Evolutionary conservation across 176 grass and related monocot genomes (phyloP).

Genomic region (Poa annua): DNA sequence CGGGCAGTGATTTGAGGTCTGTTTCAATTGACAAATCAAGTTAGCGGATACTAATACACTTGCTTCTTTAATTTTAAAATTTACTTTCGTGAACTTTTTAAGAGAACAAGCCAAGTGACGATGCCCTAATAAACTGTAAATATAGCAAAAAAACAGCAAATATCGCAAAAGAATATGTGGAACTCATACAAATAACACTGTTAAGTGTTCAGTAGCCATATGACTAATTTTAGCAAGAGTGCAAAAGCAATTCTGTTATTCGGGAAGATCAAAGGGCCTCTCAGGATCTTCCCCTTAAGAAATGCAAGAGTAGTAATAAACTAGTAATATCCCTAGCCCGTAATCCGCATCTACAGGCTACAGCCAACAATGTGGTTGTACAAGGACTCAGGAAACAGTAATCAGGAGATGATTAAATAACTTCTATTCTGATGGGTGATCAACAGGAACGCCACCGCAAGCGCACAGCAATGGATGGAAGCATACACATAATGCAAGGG

Average conservation of each 20-base stretch:
- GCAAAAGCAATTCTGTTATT: background rate
- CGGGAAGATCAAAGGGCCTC: background rate
- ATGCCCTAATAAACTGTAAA: background rate
- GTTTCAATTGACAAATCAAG: constrained; percentile 6
- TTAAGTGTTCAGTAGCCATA: background rate
- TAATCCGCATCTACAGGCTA: background rate
- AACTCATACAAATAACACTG: background rate
- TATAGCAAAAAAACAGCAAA: background rate
- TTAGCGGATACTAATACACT: background rate
- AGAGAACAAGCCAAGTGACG: background rate
- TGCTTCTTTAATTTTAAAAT: background rate
- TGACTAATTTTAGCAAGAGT: background rate
- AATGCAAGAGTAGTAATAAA: background rate
- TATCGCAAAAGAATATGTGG: background rate
- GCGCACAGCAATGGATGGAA: background rate
- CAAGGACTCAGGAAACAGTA: background rate
- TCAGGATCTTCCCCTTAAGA: background rate
- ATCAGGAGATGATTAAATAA: background rate
- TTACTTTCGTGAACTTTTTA: background rate
- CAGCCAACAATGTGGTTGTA: background rate
- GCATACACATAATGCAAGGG: background rate
- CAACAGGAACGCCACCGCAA: background rate
- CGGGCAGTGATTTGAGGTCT: constrained; percentile 40
- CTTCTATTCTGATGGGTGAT: background rate
- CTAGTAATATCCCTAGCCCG: background rate